Evolutionary conservation across 2,329 filamentous ascomycete species (phyloP).

Genomic region (Parafenestella ontariensis): DNA sequence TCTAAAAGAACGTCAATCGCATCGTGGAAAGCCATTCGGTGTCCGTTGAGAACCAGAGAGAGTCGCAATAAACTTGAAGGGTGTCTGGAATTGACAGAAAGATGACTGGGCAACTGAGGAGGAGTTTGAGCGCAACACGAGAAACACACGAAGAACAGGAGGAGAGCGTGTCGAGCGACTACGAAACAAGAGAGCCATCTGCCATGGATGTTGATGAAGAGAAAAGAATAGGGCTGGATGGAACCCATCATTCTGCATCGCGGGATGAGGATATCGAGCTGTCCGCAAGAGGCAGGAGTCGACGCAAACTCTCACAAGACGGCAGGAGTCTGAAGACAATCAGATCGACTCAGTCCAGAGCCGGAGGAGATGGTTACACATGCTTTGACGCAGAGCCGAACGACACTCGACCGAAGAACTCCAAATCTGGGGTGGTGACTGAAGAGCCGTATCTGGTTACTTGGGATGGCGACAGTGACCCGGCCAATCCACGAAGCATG

Average conservation of each 20-base stretch:
- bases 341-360: slow-evolving; percentile 46
- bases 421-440: slow-evolving; percentile 22
- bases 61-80: background rate
- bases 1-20: slow-evolving; percentile 1
- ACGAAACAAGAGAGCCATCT: slow-evolving; percentile 14
- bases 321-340: slow-evolving; percentile 23
- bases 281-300: slow-evolving; percentile 3
- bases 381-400: slow-evolving; percentile 39
- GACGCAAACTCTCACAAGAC: slow-evolving; percentile 24
- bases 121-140: slow-evolving; percentile 10
- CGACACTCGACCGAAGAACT: slow-evolving; percentile 24
- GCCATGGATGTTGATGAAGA: slow-evolving; percentile 19
- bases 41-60: background rate
- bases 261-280: slow-evolving; percentile 2
- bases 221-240: slow-evolving; percentile 17
- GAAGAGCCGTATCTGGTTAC: slow-evolving; percentile 69
- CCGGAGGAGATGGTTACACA: slow-evolving; percentile 49
- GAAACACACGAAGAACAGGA: slow-evolving; percentile 10
- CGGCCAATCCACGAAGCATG: slow-evolving; percentile 76
- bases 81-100: background rate
- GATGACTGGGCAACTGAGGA: slow-evolving; percentile 2
- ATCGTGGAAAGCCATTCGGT: background rate
- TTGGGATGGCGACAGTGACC: slow-evolving; percentile 79
- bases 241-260: background rate
- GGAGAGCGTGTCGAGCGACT: slow-evolving; percentile 19